phyloP scores from a whole-genome alignment of 768 basidiomycete genomes.

The Termitomyces sp. region DNA sequence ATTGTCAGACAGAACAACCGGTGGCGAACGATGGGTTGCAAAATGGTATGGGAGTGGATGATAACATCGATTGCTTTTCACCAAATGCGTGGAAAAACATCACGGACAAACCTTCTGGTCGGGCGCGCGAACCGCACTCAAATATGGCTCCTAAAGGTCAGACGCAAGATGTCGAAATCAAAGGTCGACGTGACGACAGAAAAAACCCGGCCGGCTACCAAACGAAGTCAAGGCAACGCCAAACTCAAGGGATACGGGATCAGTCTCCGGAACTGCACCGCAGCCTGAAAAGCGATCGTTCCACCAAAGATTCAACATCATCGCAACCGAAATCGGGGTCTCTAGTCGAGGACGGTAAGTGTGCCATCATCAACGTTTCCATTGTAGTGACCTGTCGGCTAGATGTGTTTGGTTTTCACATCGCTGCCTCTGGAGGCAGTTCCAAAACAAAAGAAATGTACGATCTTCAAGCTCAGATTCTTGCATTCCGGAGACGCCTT shows the following conservation, averaged over 20 bases:
- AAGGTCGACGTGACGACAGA: not conserved
- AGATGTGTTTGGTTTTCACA: constrained; percentile 61
- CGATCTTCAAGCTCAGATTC: constrained; percentile 47
- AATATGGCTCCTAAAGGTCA: not conserved
- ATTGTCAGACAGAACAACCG: not conserved
- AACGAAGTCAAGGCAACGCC: not conserved
- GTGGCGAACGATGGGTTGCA: not conserved
- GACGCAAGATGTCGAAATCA: not conserved
- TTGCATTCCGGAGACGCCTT: constrained; percentile 55
- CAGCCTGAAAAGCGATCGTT: not conserved
- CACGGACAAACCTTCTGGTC: not conserved
- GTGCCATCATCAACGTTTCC: not conserved
- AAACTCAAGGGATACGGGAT: not conserved
- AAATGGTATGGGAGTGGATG: no score
- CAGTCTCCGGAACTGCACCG: not conserved
- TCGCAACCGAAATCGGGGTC: not conserved
- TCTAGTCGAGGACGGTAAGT: not conserved
- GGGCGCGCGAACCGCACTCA: not conserved
- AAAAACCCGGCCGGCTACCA: not conserved
- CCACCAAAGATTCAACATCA: not conserved
- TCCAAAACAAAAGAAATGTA: constrained; percentile 34
- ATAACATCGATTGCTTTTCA: no score
- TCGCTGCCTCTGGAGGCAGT: constrained; percentile 28
- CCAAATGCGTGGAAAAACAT: not conserved
- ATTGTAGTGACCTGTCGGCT: constrained; percentile 1